Base-by-base conservation (phyloP, 805 yeast species). In the Myxozyma neotropica region DNA sequence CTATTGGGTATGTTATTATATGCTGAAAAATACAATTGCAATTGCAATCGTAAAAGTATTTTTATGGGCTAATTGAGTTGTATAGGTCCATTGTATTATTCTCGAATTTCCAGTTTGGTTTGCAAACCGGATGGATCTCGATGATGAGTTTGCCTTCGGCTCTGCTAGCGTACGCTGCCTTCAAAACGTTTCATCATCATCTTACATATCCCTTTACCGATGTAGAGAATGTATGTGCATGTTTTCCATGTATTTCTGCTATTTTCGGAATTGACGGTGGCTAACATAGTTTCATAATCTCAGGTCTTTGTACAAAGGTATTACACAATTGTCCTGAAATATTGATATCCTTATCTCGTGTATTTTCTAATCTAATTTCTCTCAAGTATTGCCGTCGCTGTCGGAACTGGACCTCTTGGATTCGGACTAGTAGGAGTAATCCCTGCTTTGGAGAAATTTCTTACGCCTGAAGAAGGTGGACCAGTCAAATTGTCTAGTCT, bases 101-200 rank as follows among this genome's bases (percentile, higher is more conserved):
- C 17, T 89, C 97, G 3, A 93, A 93, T 73, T 94, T 94, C 75
- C 98, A 93, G 71, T 93, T 93, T 72, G 99, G 98, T 0, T 77
- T 93, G 21, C 99, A 93, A 71, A 93, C 97, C 12, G 99, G 99
- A 1, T 93, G 99, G 99, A 97, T 94, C 4, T 90, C 97, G 10
- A 93, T 93, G 99, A 94, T 93, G 99, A 88, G 96, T 23, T 77
- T 93, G 55, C 98, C 99, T 0, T 87, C 96, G 3, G 97, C 98
- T 0, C 74, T 93, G 53, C 74, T 93, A 26, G 97, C 96, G 0
- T 92, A 84, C 72, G 87, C 97, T 0, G 76, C 88, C 19, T 93
- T 92, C 77, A 89, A 85, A 67, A 75, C 83, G 3, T 67, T 86
- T 1, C 77, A 78, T 24, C 52, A 52, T 10, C 42, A 58, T 21